Evolutionary conservation across 78 protist genomes (phyloP).

Genomic region (Isochrysis galbana): DNA sequence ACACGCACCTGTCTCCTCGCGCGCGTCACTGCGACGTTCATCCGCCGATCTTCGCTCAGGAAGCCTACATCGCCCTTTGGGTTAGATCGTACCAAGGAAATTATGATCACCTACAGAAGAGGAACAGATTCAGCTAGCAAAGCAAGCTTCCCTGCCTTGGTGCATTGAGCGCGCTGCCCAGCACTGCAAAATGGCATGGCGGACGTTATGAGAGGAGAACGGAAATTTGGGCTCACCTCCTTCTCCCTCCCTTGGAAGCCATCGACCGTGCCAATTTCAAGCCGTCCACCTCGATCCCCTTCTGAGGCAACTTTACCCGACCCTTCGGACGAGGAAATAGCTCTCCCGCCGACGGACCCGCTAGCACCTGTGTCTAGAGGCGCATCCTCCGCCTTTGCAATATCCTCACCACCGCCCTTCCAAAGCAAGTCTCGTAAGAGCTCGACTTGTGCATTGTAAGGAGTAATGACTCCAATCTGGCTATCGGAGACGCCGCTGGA

Average conservation of each 20-base stretch:
- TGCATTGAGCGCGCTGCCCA: too few relatives aligned
- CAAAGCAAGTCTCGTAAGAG: neutral
- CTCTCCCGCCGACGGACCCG: too few relatives aligned
- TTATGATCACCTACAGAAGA: too few relatives aligned
- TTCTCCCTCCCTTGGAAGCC: conserved; percentile 94
- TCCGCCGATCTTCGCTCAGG: conserved; percentile 60
- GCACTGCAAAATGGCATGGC: too few relatives aligned
- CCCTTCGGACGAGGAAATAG: too few relatives aligned
- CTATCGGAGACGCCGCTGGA: conserved; percentile 42
- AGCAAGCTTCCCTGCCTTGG: too few relatives aligned
- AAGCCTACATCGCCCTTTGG: conserved; percentile 70
- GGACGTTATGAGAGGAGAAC: too few relatives aligned
- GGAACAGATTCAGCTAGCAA: too few relatives aligned
- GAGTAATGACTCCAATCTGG: conserved; percentile 82
- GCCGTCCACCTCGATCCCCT: neutral
- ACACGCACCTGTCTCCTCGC: conserved; percentile 58
- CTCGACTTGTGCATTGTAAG: conserved; percentile 84
- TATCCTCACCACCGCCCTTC: neutral
- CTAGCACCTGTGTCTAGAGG: too few relatives aligned
- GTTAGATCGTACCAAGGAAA: conserved; percentile 75
- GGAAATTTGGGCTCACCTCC: too few relatives aligned
- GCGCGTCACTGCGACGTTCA: conserved; percentile 89
- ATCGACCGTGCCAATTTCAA: conserved; percentile 90
- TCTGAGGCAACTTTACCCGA: neutral
- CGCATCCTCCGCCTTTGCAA: too few relatives aligned